Conservation (phyloP, 2,329 filamentous ascomycete species). For the Colletotrichum acutatum region DNA sequence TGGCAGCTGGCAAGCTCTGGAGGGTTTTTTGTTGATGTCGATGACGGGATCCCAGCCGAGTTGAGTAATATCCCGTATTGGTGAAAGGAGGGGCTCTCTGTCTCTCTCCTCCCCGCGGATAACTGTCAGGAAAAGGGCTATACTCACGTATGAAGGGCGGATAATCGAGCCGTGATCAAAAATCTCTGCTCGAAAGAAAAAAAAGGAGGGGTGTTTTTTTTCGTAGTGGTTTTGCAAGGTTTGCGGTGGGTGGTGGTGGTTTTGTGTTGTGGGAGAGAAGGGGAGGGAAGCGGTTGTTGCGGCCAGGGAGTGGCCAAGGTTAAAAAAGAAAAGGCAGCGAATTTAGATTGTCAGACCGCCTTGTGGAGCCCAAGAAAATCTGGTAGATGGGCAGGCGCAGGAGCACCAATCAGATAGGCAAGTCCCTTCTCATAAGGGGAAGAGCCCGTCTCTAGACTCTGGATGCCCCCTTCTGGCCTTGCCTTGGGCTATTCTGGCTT, state of each 20-base stretch:
- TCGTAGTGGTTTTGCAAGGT: slow-evolving; percentile 28
- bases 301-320: slow-evolving; percentile 30
- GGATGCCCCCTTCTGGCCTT: background rate
- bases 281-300: slow-evolving; percentile 24
- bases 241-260: slow-evolving; percentile 21
- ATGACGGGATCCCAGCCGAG: background rate
- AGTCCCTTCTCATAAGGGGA: slow-evolving; percentile 17
- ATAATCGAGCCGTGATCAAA: slow-evolving; percentile 6
- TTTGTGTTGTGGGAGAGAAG: slow-evolving; percentile 35
- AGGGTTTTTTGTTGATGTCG: background rate
- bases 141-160: slow-evolving; percentile 17
- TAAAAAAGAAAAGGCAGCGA: slow-evolving; percentile 26
- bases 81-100: background rate
- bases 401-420: slow-evolving; percentile 31
- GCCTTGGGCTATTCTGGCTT: background rate
- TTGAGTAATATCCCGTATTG: background rate
- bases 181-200: slow-evolving; percentile 26
- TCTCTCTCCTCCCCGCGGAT: background rate
- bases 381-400: slow-evolving; percentile 18
- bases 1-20: background rate
- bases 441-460: slow-evolving; percentile 10
- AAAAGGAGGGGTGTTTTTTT: background rate
- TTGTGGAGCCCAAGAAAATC: slow-evolving; percentile 34
- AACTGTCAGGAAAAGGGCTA: background rate
- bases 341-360: slow-evolving; percentile 29